phyloP scores from a whole-genome alignment of 805 yeast species.

The Grigorovia jiainica region DNA sequence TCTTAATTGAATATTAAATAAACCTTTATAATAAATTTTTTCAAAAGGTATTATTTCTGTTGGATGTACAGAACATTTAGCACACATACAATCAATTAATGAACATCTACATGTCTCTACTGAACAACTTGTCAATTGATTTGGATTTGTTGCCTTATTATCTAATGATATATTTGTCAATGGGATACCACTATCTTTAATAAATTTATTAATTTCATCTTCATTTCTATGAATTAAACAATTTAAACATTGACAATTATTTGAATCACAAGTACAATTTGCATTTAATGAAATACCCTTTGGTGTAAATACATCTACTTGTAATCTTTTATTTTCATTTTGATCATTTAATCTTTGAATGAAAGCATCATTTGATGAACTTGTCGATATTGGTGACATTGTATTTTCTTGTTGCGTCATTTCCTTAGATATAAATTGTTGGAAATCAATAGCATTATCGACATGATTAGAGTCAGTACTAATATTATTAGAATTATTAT shows the following conservation, averaged over 20 bases:
- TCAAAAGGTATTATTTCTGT: slow-evolving; percentile 21
- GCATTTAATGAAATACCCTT: slow-evolving; percentile 27
- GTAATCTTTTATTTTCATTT: slow-evolving; percentile 8
- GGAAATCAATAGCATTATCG: too few species aligned
- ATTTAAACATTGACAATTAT: slow-evolving; percentile 25
- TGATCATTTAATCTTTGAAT: slow-evolving; percentile 2
- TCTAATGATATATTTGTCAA: slow-evolving; percentile 13
- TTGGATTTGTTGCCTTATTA: not conserved
- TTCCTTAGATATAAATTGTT: too few species aligned
- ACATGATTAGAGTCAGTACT: too few species aligned
- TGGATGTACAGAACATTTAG: slow-evolving; percentile 20
- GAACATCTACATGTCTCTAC: slow-evolving; percentile 15
- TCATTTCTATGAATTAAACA: slow-evolving; percentile 30
- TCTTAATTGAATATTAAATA: slow-evolving; percentile 17
- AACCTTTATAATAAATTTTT: slow-evolving; percentile 19
- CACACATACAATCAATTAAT: slow-evolving; percentile 17
- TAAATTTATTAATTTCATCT: slow-evolving; percentile 23
- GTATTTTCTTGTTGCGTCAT: not conserved
- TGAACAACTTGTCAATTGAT: slow-evolving; percentile 5
- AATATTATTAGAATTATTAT: too few species aligned
- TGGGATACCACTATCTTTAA: slow-evolving; percentile 25
- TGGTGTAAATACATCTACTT: slow-evolving; percentile 26
- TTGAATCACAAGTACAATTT: slow-evolving; percentile 27
- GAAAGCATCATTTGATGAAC: not conserved
- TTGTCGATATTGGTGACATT: not conserved